Conservation (phyloP, 2,329 filamentous ascomycete genomes). For the Venturia carpophila region DNA sequence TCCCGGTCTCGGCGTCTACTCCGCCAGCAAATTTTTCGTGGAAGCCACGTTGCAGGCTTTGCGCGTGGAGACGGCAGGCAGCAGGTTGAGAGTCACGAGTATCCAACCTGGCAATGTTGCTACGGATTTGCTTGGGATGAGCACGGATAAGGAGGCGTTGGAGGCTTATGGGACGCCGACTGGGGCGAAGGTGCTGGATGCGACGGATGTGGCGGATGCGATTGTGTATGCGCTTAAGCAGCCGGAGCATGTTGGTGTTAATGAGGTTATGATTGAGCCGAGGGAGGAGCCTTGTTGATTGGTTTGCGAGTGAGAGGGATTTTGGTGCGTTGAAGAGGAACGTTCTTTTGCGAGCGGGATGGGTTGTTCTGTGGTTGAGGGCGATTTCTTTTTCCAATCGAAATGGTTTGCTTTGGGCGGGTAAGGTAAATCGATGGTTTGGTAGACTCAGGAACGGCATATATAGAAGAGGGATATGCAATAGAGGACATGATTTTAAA, state of each 20-base stretch:
- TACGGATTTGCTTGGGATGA: conserved; percentile 66
- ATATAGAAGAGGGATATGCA: no score
- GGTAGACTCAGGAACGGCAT: no score
- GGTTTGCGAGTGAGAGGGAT: background rate
- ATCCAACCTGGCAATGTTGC: conserved; percentile 72
- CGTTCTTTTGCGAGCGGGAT: no score
- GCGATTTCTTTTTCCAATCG: no score
- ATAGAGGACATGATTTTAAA: no score
- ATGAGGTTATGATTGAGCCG: conserved; percentile 73
- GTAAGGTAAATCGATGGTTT: no score
- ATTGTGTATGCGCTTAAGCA: conserved; percentile 70
- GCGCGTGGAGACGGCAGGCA: conserved; percentile 66
- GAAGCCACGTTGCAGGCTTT: conserved; percentile 71
- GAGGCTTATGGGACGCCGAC: conserved; percentile 71
- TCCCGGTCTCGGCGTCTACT: conserved; percentile 74
- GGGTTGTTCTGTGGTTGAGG: background rate
- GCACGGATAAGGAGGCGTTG: conserved; percentile 65
- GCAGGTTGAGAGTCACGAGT: conserved; percentile 63
- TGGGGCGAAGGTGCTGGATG: conserved; percentile 66
- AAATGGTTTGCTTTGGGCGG: no score
- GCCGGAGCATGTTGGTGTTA: conserved; percentile 68
- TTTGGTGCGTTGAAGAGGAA: no score
- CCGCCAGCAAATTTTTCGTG: conserved; percentile 77
- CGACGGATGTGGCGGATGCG: conserved; percentile 62
- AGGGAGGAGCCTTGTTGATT: conserved; percentile 62